Percentiles rank a stretch among this genome's conserved stretches.
Conservation (phyloP, 176 grass and related monocot genomes). For the Rhynchospora breviuscula region DNA sequence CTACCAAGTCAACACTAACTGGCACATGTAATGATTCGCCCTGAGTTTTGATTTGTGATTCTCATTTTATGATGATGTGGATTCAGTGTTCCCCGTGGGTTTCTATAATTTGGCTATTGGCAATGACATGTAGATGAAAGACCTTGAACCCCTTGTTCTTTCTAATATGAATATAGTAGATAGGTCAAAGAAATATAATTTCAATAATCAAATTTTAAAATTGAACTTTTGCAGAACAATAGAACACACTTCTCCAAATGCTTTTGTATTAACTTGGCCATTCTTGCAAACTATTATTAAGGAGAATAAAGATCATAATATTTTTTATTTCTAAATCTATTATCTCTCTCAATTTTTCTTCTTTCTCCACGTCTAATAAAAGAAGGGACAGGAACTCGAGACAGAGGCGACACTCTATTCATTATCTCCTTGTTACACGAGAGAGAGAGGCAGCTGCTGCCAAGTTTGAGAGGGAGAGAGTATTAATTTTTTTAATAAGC, state of each 20-base stretch:
- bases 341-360: not conserved
- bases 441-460: no score
- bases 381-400: not conserved
- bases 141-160: not conserved
- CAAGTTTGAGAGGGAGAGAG: not conserved
- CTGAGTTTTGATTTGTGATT: not conserved
- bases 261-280: not conserved
- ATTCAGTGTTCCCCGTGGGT: not conserved
- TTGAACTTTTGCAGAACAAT: not conserved
- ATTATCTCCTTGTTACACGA: no score
- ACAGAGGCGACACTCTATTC: not conserved
- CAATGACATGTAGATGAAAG: not conserved
- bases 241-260: not conserved
- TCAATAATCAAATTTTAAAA: not conserved
- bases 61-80: not conserved
- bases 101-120: not conserved
- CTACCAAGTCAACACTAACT: no score
- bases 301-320: not conserved
- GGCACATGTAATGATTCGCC: no score
- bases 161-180: not conserved
- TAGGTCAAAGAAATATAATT: not conserved
- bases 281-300: not conserved
- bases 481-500: not conserved
- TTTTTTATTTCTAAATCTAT: not conserved
- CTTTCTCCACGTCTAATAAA: not conserved